Evolutionary conservation across 164 flowering plant species (phyloP), one percentile per base, ranked within the genome.

Genomic region (Magnolia sinica): DNA sequence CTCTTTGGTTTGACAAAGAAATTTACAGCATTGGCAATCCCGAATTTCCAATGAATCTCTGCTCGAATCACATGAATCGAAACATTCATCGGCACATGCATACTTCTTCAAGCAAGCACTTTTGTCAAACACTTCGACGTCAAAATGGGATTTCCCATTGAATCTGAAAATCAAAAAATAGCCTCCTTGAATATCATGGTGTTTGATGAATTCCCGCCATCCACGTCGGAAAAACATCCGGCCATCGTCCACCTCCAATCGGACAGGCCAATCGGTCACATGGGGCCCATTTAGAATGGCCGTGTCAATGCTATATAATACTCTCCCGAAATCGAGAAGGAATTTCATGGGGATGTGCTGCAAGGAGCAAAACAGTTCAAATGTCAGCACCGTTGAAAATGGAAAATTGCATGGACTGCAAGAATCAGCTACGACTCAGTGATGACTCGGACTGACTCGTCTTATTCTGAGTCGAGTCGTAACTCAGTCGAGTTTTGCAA

Each of bases 91-190:
- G 0, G 18, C 18, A 55, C 13, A 83, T 23, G 89, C 87, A 70
- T 79, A 77, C 76, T 90, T 88, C 78, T 87, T 89, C 85, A 89
- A 92, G 78, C 94, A 89, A 11, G 86, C 73, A 82, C 83, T 87
- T 70, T 68, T 71, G 77, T 88, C 94, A 79, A 89, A 91, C 70
- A 90, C 78, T 79, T 85, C 86, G 63, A 91, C 91, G 2, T 82
- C 76, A 70, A 91, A 90, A 50, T 84, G 72, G 81, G 84, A 81
- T 75, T 83, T 66, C 18, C 92, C 94, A 79, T 87, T 82, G 77
- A 91, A 87, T 80, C 88, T 82, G 37, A 92, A 87, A 71, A 91
- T 90, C 72, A 90, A 74, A 65, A 87, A 58, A 79, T 91, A 93
- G 16, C 89, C 89, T 50, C 67, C 73, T 50, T 83, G 83, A 24